Percentiles rank a stretch among this genome's conserved stretches.
These are phyloP conservation scores for Metschnikowia hibisci DNA, from an alignment of 805 yeast species.

Conservation along the genomic window DNA sequence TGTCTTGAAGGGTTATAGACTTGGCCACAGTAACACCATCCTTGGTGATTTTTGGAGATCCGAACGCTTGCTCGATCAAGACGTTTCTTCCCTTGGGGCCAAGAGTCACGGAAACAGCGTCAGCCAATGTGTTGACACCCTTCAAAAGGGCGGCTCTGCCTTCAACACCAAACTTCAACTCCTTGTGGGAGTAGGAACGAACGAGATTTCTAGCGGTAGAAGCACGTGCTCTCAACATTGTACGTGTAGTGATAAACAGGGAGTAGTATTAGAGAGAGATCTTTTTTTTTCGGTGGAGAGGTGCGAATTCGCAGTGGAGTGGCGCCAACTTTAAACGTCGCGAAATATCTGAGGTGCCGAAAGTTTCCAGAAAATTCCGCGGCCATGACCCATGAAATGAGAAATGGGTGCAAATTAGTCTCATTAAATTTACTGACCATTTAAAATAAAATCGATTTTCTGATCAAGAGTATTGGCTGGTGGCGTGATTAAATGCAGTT, in stretches of 20 bases:
- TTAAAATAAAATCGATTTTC: too few species aligned
- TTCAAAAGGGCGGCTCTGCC: conserved; percentile 91
- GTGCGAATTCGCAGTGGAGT: conserved; percentile 3
- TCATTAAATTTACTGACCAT: too few species aligned
- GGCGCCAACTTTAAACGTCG: conserved; percentile 9
- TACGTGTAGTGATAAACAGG: neutral
- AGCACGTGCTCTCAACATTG: conserved; percentile 51
- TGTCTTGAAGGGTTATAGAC: conserved; percentile 76
- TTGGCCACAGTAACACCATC: conserved; percentile 98
- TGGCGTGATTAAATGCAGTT: too few species aligned
- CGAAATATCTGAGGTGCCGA: conserved; percentile 9
- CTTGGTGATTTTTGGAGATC: conserved; percentile 96
- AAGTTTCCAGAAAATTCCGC: conserved; percentile 19
- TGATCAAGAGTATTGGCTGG: too few species aligned
- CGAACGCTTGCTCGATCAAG: conserved; percentile 92
- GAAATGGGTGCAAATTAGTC: too few species aligned
- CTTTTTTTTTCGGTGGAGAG: neutral
- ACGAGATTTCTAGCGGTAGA: conserved; percentile 39
- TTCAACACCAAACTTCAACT: conserved; percentile 93
- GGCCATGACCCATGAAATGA: neutral
- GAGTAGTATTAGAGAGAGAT: neutral
- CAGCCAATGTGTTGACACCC: conserved; percentile 93
- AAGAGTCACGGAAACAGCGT: conserved; percentile 92
- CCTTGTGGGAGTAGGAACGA: conserved; percentile 73
- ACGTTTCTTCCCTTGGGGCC: conserved; percentile 99